phyloP scores from a whole-genome alignment of 768 basidiomycete species.

The Boletales sp. region DNA sequence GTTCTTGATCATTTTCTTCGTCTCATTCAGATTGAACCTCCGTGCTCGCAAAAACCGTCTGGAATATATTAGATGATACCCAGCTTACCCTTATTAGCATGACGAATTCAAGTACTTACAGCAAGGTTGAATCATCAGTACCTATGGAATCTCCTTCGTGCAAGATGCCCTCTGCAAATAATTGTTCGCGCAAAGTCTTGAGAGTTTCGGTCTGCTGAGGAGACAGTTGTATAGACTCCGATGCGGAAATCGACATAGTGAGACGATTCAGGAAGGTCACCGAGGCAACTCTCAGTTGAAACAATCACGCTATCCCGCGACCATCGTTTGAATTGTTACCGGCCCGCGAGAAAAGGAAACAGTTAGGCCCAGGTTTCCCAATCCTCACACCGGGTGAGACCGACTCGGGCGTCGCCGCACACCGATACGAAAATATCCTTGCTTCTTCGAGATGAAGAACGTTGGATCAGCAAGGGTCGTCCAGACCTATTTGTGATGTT shows the following conservation, averaged over 20 bases:
- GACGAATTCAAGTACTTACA: constrained; percentile 39
- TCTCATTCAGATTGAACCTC: constrained; percentile 53
- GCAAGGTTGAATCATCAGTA: constrained; percentile 53
- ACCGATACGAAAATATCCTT: too few species aligned
- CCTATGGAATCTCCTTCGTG: constrained; percentile 61
- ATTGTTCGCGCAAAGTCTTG: constrained; percentile 46
- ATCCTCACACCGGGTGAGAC: too few species aligned
- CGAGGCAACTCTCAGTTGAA: neutral
- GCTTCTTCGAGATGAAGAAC: too few species aligned
- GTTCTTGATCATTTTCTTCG: constrained; percentile 63
- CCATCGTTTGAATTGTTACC: constrained; percentile 3
- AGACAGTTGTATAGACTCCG: constrained; percentile 10
- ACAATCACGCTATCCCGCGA: neutral
- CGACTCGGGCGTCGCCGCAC: too few species aligned
- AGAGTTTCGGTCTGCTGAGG: constrained; percentile 38
- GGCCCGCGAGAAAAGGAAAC: neutral
- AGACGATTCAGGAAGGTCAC: neutral
- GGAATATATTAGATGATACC: neutral
- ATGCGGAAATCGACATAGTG: constrained; percentile 12
- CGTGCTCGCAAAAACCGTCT: constrained; percentile 80
- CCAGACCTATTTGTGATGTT: too few species aligned
- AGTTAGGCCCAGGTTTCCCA: too few species aligned
- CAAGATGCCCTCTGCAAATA: constrained; percentile 51
- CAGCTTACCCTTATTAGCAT: too few species aligned
- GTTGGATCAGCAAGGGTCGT: neutral